Conservation (phyloP, 192 early-diverging fungal species). For the Gryganskiella cystojenkinii region DNA sequence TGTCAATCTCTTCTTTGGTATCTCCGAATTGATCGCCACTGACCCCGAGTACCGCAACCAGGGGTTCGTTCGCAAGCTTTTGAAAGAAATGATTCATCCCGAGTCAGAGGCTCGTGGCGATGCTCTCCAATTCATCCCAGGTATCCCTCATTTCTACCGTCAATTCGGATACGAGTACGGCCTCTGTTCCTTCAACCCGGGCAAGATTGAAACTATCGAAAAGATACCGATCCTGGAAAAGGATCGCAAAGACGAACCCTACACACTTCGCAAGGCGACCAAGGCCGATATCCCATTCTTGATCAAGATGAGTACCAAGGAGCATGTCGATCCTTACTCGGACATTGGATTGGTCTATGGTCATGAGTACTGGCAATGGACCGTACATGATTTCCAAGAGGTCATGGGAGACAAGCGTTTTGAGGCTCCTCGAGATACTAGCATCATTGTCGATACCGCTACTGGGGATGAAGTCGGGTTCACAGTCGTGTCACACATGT, state of each 20-base stretch:
- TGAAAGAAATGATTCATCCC: constrained; percentile 41
- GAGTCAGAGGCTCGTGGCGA: constrained; percentile 36
- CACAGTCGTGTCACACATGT: background rate
- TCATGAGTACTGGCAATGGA: constrained; percentile 31
- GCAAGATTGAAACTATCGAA: constrained; percentile 12
- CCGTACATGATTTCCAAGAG: constrained; percentile 20
- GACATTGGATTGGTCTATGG: constrained; percentile 13
- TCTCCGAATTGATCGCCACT: constrained; percentile 28
- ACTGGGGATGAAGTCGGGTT: constrained; percentile 27
- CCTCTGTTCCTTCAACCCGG: background rate
- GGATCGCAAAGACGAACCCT: constrained; percentile 15
- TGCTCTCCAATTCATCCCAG: constrained; percentile 25
- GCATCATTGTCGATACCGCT: constrained; percentile 21
- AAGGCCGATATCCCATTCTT: constrained; percentile 25
- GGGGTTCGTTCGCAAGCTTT: constrained; percentile 14
- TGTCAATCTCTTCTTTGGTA: constrained; percentile 18
- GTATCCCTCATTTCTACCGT: constrained; percentile 42
- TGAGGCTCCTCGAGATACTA: background rate
- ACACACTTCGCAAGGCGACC: constrained; percentile 22
- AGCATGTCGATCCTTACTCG: constrained; percentile 2
- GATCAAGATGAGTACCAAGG: constrained; percentile 2
- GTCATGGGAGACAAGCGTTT: background rate
- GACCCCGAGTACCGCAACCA: constrained; percentile 22
- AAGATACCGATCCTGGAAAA: constrained; percentile 8
- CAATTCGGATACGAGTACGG: constrained; percentile 47